These are phyloP conservation scores for Dunaliella sp. DNA, from an alignment of 139 green algal species.

Conservation along the genomic window DNA sequence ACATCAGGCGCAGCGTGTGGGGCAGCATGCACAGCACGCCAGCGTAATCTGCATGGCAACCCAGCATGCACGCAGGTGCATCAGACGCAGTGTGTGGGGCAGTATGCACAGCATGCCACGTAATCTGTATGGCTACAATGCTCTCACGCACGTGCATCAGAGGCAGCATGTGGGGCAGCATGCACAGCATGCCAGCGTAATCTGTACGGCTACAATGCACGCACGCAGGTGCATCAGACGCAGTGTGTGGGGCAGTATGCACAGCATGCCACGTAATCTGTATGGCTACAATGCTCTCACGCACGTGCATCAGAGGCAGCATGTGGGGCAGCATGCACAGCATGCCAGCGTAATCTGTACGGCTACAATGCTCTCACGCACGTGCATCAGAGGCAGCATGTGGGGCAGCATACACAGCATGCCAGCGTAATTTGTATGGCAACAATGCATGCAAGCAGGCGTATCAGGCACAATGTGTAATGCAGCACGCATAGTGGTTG, in stretches of 20 bases:
- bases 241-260: conserved; percentile 37
- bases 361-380: too few species aligned
- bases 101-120: background rate
- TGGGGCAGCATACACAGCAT: background rate
- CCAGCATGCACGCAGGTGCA: too few species aligned
- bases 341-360: background rate
- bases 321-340: background rate
- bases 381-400: background rate
- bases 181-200: background rate
- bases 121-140: too few species aligned
- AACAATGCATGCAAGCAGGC: background rate
- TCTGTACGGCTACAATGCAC: too few species aligned
- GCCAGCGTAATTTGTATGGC: too few species aligned
- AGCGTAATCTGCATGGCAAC: background rate
- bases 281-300: too few species aligned
- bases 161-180: too few species aligned
- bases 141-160: too few species aligned
- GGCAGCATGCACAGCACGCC: conserved; percentile 46
- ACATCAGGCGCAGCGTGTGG: conserved; percentile 84
- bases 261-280: background rate
- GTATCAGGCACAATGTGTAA: too few species aligned
- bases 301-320: background rate
- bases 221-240: conserved; percentile 54
- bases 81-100: conserved; percentile 41
- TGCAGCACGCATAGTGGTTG: too few species aligned